A percentile compares a stretch with the other conserved stretches of the same genome.
phyloP scores from a whole-genome alignment of 2,329 filamentous ascomycete species.

The Aureobasidium subglaciale region DNA sequence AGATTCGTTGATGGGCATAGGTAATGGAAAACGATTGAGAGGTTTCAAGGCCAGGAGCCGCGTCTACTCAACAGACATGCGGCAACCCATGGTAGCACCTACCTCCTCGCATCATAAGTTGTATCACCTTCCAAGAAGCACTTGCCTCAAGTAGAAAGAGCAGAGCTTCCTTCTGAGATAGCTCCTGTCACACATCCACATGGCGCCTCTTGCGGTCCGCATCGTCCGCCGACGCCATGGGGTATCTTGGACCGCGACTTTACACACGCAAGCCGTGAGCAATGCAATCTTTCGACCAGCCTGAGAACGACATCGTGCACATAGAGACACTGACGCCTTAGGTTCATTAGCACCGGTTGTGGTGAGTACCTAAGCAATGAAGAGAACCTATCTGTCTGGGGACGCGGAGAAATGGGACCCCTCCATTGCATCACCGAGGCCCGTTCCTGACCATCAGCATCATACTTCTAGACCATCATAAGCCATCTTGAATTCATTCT shows the following conservation, averaged over 20 bases:
- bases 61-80: background rate
- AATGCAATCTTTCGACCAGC: background rate
- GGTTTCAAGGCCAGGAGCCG: background rate
- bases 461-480: background rate
- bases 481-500: background rate
- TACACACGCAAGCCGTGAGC: background rate
- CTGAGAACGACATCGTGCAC: too few species aligned
- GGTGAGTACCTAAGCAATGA: too few species aligned
- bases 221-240: background rate
- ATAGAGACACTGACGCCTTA: too few species aligned
- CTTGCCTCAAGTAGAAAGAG: background rate
- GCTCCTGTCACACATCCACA: too few species aligned
- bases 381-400: too few species aligned
- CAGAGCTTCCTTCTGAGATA: background rate
- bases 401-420: slow-evolving; percentile 8
- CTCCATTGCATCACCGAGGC: slow-evolving; percentile 12
- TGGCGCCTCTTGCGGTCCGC: background rate
- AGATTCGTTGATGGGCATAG: background rate
- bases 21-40: background rate
- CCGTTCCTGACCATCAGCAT: background rate
- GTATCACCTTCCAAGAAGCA: background rate
- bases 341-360: too few species aligned
- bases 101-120: background rate
- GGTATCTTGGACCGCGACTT: background rate
- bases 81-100: background rate